These are phyloP conservation scores for Colletotrichum plurivorum DNA, from an alignment of 2,329 filamentous ascomycete species.

Conservation along the genomic window DNA sequence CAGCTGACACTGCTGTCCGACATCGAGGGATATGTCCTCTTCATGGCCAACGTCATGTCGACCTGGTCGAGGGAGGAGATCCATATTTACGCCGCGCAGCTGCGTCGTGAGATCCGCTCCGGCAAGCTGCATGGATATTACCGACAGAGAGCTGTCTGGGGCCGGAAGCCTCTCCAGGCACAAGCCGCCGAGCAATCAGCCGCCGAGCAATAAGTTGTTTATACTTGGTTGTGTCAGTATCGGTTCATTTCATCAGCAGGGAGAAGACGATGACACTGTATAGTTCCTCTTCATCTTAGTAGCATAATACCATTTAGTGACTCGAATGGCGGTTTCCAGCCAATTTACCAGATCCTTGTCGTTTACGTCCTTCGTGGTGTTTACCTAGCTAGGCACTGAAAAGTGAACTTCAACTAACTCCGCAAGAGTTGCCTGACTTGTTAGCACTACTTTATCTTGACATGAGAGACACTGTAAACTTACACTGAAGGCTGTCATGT, in stretches of 20 bases:
- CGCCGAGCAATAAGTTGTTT: not conserved
- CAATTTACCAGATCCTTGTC: too few relatives aligned
- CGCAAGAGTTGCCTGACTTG: too few relatives aligned
- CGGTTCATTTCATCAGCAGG: not conserved
- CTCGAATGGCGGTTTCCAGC: too few relatives aligned
- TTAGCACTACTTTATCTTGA: too few relatives aligned
- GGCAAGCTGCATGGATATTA: constrained; percentile 48
- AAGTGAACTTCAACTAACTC: too few relatives aligned
- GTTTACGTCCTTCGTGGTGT: too few relatives aligned
- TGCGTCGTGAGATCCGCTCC: constrained; percentile 50
- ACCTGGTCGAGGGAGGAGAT: constrained; percentile 54
- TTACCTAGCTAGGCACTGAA: too few relatives aligned
- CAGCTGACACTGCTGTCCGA: constrained; percentile 50
- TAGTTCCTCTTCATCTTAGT: not conserved
- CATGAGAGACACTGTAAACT: too few relatives aligned
- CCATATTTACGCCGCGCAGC: constrained; percentile 50
- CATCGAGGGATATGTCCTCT: constrained; percentile 50
- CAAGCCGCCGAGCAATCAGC: not conserved
- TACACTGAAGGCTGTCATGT: too few relatives aligned
- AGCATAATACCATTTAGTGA: not conserved
- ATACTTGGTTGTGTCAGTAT: not conserved
- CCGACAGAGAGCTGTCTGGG: constrained; percentile 48
- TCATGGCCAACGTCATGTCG: constrained; percentile 52
- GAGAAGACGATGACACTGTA: not conserved
- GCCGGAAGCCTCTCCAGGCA: constrained; percentile 43